Base-by-base conservation (phyloP, 2,329 filamentous ascomycete species). In the Trichoderma sp. region DNA sequence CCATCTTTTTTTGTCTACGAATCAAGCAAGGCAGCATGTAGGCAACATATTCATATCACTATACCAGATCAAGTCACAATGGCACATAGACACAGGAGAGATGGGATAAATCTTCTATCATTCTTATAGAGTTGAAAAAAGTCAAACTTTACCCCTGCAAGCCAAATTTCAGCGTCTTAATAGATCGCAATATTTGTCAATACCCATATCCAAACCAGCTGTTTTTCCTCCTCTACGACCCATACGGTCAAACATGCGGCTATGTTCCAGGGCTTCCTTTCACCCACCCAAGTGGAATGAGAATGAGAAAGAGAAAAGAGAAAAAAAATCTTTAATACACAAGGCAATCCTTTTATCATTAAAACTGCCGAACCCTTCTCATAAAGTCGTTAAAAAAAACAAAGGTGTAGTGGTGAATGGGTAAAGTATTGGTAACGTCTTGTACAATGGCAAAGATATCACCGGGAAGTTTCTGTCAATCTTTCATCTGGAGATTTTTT, bases 401-500 rank as follows among this genome's bases (percentile, higher is more conserved):
- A 58, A 72, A 30, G 32, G 47, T 67, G 36, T 68, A 68, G 50
- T 55, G 59, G 30, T 23, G 58, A 68, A 47, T 63, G 70, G 50
- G 26, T 57, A 59, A 71, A 55, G 55, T 30, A 6, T 36, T 58
- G 26, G 26, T 50, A 58, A 36, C 47, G 39, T 57, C 47, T 39
- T 57, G 30, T 57, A 32, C 57, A 69, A 47, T 32, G 26, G 50
- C 32, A 58, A 65, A 58, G 64, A 58, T 26, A 28, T 47, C 15
- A 15, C 36, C 32, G 59, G 28, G 30, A n/a, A 36, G 32, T 13
- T 36, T 53, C 62, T 66, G 39, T 55, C 39, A 57, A 30, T 43
- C 53, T 59, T 63, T 47, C 34, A 15, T 72, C 53, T 34, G 55
- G 76, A 53, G 81, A 80, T 57, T 74, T 43, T 43, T 39, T 43